phyloP scores from a whole-genome alignment of 2,329 filamentous ascomycete genomes.

The Malbranchea cinnamomea region DNA sequence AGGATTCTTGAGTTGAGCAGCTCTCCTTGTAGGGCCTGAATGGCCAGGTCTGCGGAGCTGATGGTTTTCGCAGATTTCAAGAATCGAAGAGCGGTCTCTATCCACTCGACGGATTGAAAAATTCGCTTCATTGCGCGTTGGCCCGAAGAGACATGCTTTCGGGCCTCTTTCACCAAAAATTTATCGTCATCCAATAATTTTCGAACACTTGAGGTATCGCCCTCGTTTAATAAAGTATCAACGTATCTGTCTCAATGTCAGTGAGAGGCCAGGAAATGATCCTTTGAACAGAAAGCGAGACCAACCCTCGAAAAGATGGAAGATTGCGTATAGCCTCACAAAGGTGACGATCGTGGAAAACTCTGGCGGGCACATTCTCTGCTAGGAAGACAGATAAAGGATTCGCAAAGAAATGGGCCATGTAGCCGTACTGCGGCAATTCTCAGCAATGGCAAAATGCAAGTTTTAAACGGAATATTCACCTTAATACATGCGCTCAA shows the following conservation, averaged over 20 bases:
- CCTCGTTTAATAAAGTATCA: conserved; percentile 28
- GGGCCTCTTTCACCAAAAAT: conserved; percentile 29
- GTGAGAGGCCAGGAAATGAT: conserved; percentile 1
- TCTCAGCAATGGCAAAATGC: no score
- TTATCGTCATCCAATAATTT: conserved; percentile 36
- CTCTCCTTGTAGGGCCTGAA: conserved; percentile 35
- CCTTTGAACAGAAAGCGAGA: background rate
- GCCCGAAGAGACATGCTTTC: conserved; percentile 24
- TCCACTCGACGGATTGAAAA: conserved; percentile 18
- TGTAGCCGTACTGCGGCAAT: conserved; percentile 45
- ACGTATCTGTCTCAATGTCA: conserved; percentile 20
- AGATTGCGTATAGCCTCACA: conserved; percentile 42
- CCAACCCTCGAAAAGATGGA: conserved; percentile 38
- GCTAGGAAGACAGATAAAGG: conserved; percentile 38
- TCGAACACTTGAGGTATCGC: conserved; percentile 22
- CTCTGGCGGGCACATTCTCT: conserved; percentile 19
- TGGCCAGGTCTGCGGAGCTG: conserved; percentile 22
- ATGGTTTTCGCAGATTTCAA: conserved; percentile 18
- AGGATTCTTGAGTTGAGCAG: conserved; percentile 36
- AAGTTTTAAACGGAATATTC: no score
- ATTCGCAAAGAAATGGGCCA: conserved; percentile 51
- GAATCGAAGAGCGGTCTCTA: conserved; percentile 16
- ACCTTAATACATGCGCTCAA: conserved; percentile 40
- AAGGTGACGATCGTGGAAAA: no score
- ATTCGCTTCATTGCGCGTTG: conserved; percentile 25